phyloP scores from a whole-genome alignment of 2,329 filamentous ascomycete genomes.

The Elsinoe arachidis region DNA sequence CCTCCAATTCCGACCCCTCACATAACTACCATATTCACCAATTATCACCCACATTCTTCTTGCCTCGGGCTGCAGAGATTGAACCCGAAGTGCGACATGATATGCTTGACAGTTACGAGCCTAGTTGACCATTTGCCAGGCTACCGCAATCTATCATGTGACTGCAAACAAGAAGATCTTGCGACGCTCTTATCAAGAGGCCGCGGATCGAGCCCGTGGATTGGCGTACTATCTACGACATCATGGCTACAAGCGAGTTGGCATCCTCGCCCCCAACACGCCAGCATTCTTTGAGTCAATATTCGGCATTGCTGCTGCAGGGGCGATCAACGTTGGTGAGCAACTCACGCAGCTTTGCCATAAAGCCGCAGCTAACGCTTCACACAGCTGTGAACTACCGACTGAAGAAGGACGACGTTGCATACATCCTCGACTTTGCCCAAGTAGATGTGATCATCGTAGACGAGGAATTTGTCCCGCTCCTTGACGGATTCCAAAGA shows the following conservation, averaged over 20 bases:
- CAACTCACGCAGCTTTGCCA: neutral
- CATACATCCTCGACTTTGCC: conserved; percentile 81
- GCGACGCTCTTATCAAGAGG: conserved; percentile 67
- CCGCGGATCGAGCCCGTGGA: conserved; percentile 77
- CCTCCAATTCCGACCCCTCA: conserved; percentile 30
- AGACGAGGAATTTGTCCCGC: conserved; percentile 65
- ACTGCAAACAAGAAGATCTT: conserved; percentile 68
- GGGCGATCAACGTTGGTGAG: conserved; percentile 62
- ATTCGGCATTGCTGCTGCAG: conserved; percentile 76
- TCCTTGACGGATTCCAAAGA: conserved; percentile 60
- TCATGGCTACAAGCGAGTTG: conserved; percentile 65
- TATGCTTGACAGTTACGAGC: neutral
- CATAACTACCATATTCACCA: conserved; percentile 58
- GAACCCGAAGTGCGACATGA: conserved; percentile 58
- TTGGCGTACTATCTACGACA: conserved; percentile 80
- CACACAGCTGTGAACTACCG: conserved; percentile 55
- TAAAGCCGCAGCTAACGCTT: neutral
- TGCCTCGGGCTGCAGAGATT: conserved; percentile 76
- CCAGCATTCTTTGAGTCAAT: conserved; percentile 88
- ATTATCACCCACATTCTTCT: conserved; percentile 78
- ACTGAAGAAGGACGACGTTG: conserved; percentile 74
- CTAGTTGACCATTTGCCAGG: conserved; percentile 33
- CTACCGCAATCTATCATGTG: conserved; percentile 75
- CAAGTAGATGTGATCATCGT: conserved; percentile 83
- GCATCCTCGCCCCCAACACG: conserved; percentile 84